phyloP scores from a whole-genome alignment of 2,329 filamentous ascomycete species.

The Penicillium digitatum region DNA sequence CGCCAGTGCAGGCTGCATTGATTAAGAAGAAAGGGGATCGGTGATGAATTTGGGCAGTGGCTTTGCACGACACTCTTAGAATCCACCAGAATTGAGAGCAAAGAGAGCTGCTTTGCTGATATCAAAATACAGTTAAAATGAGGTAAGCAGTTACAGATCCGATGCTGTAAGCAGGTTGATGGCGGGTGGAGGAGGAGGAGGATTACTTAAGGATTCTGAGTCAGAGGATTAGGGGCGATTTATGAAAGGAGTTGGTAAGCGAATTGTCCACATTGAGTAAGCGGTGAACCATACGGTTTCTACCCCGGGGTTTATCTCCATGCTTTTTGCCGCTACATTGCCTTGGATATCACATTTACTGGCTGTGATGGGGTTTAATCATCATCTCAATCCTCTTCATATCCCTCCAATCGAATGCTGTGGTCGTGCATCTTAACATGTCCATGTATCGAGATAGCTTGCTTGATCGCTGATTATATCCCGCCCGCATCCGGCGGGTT shows the following conservation, averaged over 20 bases:
- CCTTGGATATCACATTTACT: neutral
- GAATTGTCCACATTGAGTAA: neutral
- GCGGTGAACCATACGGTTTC: neutral
- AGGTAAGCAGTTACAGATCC: slow-evolving; percentile 27
- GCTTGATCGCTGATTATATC: neutral
- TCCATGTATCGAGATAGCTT: neutral
- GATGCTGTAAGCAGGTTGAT: slow-evolving; percentile 36
- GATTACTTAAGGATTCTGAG: slow-evolving; percentile 24
- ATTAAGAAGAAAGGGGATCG: slow-evolving; percentile 16
- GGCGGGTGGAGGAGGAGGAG: slow-evolving; percentile 4
- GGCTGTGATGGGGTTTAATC: neutral
- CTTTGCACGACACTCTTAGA: slow-evolving; percentile 1
- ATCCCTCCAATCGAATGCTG: neutral
- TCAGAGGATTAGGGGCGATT: slow-evolving; percentile 6
- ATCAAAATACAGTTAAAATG: slow-evolving; percentile 21
- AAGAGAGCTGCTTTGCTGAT: slow-evolving; percentile 12
- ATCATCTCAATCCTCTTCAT: neutral
- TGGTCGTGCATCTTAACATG: neutral
- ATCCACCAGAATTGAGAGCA: slow-evolving; percentile 3
- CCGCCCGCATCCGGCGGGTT: slow-evolving; percentile 1
- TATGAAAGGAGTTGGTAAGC: slow-evolving; percentile 8
- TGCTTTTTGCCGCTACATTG: neutral
- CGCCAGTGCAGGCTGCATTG: slow-evolving; percentile 47
- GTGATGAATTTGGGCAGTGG: slow-evolving; percentile 1
- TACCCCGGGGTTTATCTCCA: neutral